Evolutionary conservation across 2,329 filamentous ascomycete species (phyloP).

Genomic region (Fusarium annulatum): DNA sequence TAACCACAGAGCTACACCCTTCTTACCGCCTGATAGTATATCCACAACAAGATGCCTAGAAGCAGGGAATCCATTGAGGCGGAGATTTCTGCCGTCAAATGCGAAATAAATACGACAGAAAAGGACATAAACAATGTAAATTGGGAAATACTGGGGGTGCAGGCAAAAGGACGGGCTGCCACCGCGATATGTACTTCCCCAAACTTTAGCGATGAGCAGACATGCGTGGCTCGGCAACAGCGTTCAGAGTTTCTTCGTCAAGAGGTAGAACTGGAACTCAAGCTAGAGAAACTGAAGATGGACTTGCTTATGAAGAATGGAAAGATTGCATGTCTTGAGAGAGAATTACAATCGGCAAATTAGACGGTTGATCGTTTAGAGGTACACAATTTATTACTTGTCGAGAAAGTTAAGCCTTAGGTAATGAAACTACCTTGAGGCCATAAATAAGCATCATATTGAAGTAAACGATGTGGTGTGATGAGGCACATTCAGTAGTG

Average conservation of each 20-base stretch:
- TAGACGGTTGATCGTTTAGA: too few relatives aligned
- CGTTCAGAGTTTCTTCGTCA: background rate
- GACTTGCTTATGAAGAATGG: too few relatives aligned
- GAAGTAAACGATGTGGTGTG: too few relatives aligned
- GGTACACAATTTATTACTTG: too few relatives aligned
- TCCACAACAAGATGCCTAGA: background rate
- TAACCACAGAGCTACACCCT: background rate
- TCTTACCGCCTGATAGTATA: background rate
- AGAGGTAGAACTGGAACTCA: background rate
- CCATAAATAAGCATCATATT: too few relatives aligned
- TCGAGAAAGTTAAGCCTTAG: too few relatives aligned
- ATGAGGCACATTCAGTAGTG: too few relatives aligned
- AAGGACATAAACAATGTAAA: background rate
- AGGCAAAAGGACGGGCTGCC: background rate
- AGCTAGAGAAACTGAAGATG: background rate
- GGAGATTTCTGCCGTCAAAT: background rate
- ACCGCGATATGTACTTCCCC: background rate
- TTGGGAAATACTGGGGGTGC: background rate
- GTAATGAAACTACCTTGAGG: too few relatives aligned
- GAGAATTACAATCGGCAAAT: background rate
- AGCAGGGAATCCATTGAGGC: rapidly evolving
- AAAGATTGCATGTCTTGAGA: background rate
- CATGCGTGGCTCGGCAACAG: background rate
- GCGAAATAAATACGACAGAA: background rate
- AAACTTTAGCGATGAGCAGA: rapidly evolving